Evolutionary conservation across 805 yeast species (phyloP), one percentile per base, ranked within the genome.

Genomic region (Yamadazyma nakazawae): DNA sequence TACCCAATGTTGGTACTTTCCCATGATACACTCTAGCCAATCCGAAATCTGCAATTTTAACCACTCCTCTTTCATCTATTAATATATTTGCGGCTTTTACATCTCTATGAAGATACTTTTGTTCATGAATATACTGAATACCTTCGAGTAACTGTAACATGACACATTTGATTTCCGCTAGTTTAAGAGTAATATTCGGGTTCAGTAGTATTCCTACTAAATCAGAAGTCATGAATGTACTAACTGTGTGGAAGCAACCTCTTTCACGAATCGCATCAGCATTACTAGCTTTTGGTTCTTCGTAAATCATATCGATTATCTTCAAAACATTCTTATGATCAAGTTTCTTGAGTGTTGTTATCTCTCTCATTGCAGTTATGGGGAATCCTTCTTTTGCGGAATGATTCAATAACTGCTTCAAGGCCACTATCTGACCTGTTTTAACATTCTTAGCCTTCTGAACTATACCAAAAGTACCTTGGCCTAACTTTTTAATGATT

Each of bases 21-120:
- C 90, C 95, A 47, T 74, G 77, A 61, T 81, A 87, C 16, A 74
- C 63, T 52, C 98, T 74, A 1, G 98, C 98, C 32, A 94, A 72
- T 1, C 99, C 99, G 63, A 94, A 95, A 67, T 94, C 99, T 2
- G 97, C 99, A 40, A 94, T 80, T 59, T 92, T 92, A 34, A 95
- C 72, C 8, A 80, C 69, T 0, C 99, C 99, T 43, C 74, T 68
- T 43, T 74, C 78, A 57, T 86, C 91, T 8, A 94, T 76, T 34
- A 94, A 75, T 30, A 94, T 86, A 58, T 94, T 94, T n/a, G 99
- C 96, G 0, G 98, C 90, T 64, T 94, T 94, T 48, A 94, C 88
- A 60, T 94, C 99, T 47, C 99, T 76, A 63, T 94, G 99, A 48
- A 79, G 68, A 53, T 70, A 80, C 24, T 69, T 65, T 34, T 72